These are phyloP conservation scores for Bisporella sp. DNA, from an alignment of 2,329 filamentous ascomycete genomes.

Conservation along the genomic window DNA sequence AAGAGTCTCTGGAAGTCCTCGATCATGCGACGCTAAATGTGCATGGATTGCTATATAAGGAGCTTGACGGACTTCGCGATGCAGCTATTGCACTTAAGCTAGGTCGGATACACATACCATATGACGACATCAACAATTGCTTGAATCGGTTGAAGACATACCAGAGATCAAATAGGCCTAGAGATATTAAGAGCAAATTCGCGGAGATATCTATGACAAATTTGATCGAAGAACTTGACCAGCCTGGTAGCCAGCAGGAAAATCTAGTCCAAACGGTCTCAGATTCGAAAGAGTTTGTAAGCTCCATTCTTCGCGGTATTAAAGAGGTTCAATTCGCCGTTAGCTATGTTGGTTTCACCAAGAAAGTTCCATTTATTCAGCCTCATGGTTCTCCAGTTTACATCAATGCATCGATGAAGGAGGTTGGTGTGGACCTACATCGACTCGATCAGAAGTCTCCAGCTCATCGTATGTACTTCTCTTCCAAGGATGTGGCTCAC, in stretches of 20 bases:
- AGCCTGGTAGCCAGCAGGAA: conserved; percentile 48
- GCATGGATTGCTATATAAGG: conserved; percentile 82
- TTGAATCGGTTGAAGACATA: conserved; percentile 46
- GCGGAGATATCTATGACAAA: conserved; percentile 62
- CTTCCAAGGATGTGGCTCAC: conserved; percentile 84
- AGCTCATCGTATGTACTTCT: conserved; percentile 97
- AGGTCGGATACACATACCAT: conserved; percentile 82
- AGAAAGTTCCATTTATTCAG: conserved; percentile 63
- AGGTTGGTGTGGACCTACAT: conserved; percentile 88
- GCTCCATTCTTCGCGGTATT: conserved; percentile 83
- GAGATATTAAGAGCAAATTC: conserved; percentile 31
- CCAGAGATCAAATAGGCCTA: conserved; percentile 25
- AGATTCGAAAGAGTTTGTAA: conserved; percentile 86
- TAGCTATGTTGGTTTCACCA: conserved; percentile 82
- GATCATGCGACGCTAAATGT: conserved; percentile 86
- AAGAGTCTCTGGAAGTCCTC: conserved; percentile 78
- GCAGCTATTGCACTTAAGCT: conserved; percentile 86
- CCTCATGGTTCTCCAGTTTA: conserved; percentile 64
- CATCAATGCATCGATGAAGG: conserved; percentile 89
- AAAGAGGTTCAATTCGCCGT: conserved; percentile 96
- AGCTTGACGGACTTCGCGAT: conserved; percentile 81
- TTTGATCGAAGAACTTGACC: conserved; percentile 67
- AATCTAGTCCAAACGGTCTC: conserved; percentile 78
- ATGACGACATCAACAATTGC: conserved; percentile 72
- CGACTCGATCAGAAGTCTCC: conserved; percentile 87